Evolutionary conservation across 2,329 filamentous ascomycete genomes (phyloP).

Genomic region (Fusarium veterinarium): DNA sequence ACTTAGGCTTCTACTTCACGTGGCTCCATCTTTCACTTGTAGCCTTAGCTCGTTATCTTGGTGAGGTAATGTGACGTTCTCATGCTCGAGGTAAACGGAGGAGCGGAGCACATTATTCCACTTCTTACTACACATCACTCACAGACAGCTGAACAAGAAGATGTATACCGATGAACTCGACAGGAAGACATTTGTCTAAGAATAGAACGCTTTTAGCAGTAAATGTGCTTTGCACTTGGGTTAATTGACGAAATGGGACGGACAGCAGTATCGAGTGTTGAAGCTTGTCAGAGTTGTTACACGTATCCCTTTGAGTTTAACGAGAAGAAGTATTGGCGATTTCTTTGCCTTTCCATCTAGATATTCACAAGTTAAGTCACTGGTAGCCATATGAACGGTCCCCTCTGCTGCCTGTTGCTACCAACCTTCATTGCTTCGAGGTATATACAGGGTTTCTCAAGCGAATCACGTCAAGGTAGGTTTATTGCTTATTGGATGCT

Average conservation of each 20-base stretch:
- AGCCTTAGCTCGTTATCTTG: not conserved
- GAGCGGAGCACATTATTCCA: not conserved
- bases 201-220: not conserved
- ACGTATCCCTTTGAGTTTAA: not conserved
- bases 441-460: not conserved
- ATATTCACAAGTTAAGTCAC: not conserved
- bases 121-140: not conserved
- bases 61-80: not conserved
- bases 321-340: not conserved
- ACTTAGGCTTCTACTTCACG: not conserved
- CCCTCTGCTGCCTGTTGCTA: not conserved
- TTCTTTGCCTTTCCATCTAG: not conserved
- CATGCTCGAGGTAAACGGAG: not conserved
- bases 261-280: not conserved
- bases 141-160: not conserved
- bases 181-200: not conserved
- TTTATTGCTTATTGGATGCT: not conserved
- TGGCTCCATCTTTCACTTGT: not conserved
- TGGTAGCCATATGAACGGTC: not conserved
- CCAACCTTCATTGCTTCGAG: not conserved
- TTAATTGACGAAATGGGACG: not conserved
- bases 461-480: not conserved
- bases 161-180: not conserved
- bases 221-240: not conserved
- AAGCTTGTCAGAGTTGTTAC: not conserved